Conservation (phyloP, 1,139 yeast species). For the Taphrina sp. region DNA sequence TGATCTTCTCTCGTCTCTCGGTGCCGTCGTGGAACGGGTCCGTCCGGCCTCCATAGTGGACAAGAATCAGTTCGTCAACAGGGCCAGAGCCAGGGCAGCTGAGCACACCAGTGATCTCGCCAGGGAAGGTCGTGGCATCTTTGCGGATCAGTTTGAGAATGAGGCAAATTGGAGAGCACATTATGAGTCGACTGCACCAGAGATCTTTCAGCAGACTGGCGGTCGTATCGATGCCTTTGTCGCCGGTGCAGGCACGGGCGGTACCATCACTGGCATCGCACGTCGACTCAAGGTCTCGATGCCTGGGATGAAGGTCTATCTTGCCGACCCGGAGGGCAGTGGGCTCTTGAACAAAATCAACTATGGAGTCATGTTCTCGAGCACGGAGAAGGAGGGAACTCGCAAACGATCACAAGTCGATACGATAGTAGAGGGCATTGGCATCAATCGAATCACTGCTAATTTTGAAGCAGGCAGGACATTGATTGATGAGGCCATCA, state of each 20-base stretch:
- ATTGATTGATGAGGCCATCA: conserved; percentile 70
- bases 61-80: conserved; percentile 87
- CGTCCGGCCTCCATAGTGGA: conserved; percentile 95
- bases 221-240: conserved; percentile 70
- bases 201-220: conserved; percentile 67
- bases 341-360: conserved; percentile 84
- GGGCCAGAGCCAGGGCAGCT: conserved; percentile 67
- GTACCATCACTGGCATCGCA: conserved; percentile 87
- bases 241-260: conserved; percentile 64
- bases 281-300: conserved; percentile 60
- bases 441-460: conserved; percentile 78
- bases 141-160: conserved; percentile 95
- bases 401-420: conserved; percentile 95
- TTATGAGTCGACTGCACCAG: conserved; percentile 85
- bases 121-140: conserved; percentile 54
- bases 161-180: conserved; percentile 87
- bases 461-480: conserved; percentile 65
- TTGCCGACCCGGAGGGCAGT: conserved; percentile 96
- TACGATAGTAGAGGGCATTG: conserved; percentile 90
- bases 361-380: conserved; percentile 89
- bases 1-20: conserved; percentile 64
- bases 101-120: conserved; percentile 51
- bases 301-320: conserved; percentile 48
- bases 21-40: conserved; percentile 84
- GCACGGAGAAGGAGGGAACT: conserved; percentile 86